These are phyloP conservation scores for Asclepias syriaca DNA, from an alignment of 257 asterid species.

Conservation along the genomic window DNA sequence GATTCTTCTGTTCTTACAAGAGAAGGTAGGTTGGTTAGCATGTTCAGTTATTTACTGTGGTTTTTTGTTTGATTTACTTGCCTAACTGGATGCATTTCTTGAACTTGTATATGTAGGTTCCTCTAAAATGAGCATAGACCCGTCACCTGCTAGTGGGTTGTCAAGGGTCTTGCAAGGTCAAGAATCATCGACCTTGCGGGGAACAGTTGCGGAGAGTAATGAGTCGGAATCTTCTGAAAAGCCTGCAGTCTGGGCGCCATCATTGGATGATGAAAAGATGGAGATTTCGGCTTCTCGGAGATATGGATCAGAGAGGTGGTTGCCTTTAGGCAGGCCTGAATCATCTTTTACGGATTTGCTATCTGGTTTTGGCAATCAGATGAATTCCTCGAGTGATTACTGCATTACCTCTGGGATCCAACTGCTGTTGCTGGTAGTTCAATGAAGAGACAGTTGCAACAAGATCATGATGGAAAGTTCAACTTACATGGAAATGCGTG, in stretches of 20 bases:
- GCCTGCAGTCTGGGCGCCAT: slow-evolving; percentile 46
- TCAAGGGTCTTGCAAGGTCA: slow-evolving; percentile 96
- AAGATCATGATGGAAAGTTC: slow-evolving; percentile 53
- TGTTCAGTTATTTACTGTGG: neutral
- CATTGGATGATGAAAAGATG: slow-evolving; percentile 54
- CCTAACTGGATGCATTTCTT: neutral
- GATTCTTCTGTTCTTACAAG: slow-evolving; percentile 77
- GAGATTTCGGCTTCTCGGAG: slow-evolving; percentile 47
- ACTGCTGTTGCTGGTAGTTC: slow-evolving; percentile 17
- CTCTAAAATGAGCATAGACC: slow-evolving; percentile 61
- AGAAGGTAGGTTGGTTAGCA: slow-evolving; percentile 47
- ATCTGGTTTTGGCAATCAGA: slow-evolving; percentile 73
- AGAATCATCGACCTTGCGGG: slow-evolving; percentile 79
- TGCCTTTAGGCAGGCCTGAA: slow-evolving; percentile 61
- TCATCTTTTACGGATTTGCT: slow-evolving; percentile 67
- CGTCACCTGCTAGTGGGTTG: slow-evolving; percentile 58
- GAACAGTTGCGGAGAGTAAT: slow-evolving; percentile 51
- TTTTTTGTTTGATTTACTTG: neutral
- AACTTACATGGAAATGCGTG: slow-evolving; percentile 48
- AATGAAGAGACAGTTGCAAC: slow-evolving; percentile 41
- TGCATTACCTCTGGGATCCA: slow-evolving; percentile 41
- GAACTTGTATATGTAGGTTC: slow-evolving; percentile 49
- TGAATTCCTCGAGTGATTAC: slow-evolving; percentile 41
- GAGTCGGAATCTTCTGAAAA: slow-evolving; percentile 69
- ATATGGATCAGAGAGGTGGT: slow-evolving; percentile 53